These are phyloP conservation scores for Blastocystis sp. DNA, from an alignment of 352 stramenopile species.

Conservation along the genomic window DNA sequence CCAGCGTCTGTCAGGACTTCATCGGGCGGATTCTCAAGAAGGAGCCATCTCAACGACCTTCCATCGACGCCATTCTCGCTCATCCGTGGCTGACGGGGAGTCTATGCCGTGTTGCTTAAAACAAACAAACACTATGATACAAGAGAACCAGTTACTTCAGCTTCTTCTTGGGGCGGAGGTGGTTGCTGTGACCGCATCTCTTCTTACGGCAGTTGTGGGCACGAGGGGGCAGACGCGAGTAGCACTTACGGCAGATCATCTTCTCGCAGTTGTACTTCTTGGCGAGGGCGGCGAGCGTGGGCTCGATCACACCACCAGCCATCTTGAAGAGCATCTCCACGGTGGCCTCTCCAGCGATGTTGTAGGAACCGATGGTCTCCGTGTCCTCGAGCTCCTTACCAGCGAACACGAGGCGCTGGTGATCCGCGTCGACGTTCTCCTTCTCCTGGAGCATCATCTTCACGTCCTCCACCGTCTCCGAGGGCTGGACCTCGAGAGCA, in stretches of 20 bases:
- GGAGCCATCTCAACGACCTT: not conserved
- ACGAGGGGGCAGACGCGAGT: constrained; percentile 94
- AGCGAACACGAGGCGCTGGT: constrained; percentile 74
- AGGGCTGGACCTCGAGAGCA: constrained; percentile 43
- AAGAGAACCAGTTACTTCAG: constrained; percentile 87
- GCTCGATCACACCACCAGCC: constrained; percentile 81
- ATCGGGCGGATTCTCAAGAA: not conserved
- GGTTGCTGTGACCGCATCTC: constrained; percentile 99
- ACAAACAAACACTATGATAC: constrained; percentile 37
- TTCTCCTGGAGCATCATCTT: constrained; percentile 64
- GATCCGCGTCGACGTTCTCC: constrained; percentile 69
- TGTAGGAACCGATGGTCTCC: constrained; percentile 72
- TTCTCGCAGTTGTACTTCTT: constrained; percentile 99
- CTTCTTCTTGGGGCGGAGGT: constrained; percentile 99
- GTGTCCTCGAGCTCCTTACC: constrained; percentile 73
- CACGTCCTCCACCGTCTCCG: constrained; percentile 46
- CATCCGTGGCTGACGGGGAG: constrained; percentile 16
- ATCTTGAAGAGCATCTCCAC: constrained; percentile 69
- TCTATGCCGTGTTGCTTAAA: not conserved
- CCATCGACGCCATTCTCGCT: constrained; percentile 16
- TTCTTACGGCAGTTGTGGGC: constrained; percentile 99
- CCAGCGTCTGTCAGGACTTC: constrained; percentile 25
- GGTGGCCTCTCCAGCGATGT: constrained; percentile 74
- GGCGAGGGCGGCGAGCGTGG: constrained; percentile 91
- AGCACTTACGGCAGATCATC: constrained; percentile 98